phyloP scores from a whole-genome alignment of 257 asterid species.

The Przewalskia tangutica region DNA sequence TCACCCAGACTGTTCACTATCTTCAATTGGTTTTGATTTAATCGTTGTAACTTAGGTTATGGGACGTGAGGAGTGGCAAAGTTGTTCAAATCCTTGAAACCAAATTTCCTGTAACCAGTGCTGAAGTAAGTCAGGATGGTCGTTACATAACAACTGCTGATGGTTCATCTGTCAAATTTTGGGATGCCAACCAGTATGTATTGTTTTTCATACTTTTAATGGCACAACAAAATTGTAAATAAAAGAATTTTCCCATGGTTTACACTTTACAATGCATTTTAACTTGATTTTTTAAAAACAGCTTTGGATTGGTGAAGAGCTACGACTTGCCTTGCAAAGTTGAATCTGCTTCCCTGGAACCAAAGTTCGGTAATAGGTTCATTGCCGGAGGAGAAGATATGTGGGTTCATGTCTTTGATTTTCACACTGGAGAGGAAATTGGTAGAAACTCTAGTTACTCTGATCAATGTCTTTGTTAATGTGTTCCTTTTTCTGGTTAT shows the following conservation, averaged over 20 bases:
- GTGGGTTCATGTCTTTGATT: constrained; percentile 93
- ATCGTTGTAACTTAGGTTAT: constrained; percentile 41
- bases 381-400: constrained; percentile 96
- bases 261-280: not conserved
- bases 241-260: not conserved
- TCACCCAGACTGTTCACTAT: not conserved
- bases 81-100: constrained; percentile 87
- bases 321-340: constrained; percentile 76
- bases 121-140: constrained; percentile 97
- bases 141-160: constrained; percentile 91
- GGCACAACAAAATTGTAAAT: not conserved
- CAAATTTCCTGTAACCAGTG: constrained; percentile 73
- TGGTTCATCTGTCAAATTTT: constrained; percentile 78
- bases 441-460: constrained; percentile 29
- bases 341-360: constrained; percentile 94
- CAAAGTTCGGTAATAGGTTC: constrained; percentile 76
- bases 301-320: constrained; percentile 85
- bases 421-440: constrained; percentile 72
- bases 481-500: not conserved
- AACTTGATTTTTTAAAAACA: constrained; percentile 16
- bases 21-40: not conserved
- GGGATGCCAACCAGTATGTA: constrained; percentile 96
- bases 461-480: not conserved
- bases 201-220: not conserved
- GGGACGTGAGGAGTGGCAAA: constrained; percentile 93